Percentiles rank a stretch among this genome's conserved stretches.
Conservation (phyloP, 2,329 filamentous ascomycete species). For the Phaeosphaeria sp. region DNA sequence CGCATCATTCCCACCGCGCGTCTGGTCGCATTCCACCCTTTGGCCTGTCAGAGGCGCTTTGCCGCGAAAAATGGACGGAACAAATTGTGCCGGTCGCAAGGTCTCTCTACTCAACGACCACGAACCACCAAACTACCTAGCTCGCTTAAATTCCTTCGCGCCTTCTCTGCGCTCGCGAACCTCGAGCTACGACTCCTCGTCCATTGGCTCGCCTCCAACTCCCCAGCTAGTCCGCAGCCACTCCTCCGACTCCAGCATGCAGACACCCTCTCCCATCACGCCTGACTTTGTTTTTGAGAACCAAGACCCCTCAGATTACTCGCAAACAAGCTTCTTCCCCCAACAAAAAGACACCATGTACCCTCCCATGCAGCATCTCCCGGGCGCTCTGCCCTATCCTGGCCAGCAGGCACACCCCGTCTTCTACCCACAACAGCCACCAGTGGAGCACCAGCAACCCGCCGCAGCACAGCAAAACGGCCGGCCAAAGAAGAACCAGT, state of each 20-base stretch:
- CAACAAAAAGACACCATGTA: slow-evolving; percentile 34
- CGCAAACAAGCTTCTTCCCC: slow-evolving; percentile 37
- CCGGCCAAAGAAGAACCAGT: slow-evolving; percentile 67
- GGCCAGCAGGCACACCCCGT: slow-evolving; percentile 9
- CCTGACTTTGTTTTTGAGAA: slow-evolving; percentile 48
- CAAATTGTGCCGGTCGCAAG: slow-evolving; percentile 57
- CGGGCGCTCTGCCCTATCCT: slow-evolving; percentile 31
- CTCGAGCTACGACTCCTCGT: slow-evolving; percentile 55
- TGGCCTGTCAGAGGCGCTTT: slow-evolving; percentile 33
- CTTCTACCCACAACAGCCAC: neutral
- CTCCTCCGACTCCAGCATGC: slow-evolving; percentile 54
- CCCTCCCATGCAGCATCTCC: slow-evolving; percentile 29
- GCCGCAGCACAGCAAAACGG: slow-evolving; percentile 34
- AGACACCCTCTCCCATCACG: slow-evolving; percentile 56
- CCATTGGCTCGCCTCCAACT: slow-evolving; percentile 54
- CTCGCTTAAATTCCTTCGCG: slow-evolving; percentile 45
- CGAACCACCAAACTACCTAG: slow-evolving; percentile 36
- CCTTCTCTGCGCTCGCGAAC: slow-evolving; percentile 48
- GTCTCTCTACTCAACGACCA: slow-evolving; percentile 60
- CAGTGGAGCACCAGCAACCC: slow-evolving; percentile 20
- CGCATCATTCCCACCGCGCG: slow-evolving; percentile 1
- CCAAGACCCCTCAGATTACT: slow-evolving; percentile 36
- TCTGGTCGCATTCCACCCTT: slow-evolving; percentile 31
- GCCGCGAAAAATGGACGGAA: slow-evolving; percentile 56
- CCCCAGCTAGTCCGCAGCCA: slow-evolving; percentile 55